Evolutionary conservation across 108 stramenopile species (phyloP), one percentile per base, ranked within the genome.

Genomic region (Fragilariopsis cylindrus): DNA sequence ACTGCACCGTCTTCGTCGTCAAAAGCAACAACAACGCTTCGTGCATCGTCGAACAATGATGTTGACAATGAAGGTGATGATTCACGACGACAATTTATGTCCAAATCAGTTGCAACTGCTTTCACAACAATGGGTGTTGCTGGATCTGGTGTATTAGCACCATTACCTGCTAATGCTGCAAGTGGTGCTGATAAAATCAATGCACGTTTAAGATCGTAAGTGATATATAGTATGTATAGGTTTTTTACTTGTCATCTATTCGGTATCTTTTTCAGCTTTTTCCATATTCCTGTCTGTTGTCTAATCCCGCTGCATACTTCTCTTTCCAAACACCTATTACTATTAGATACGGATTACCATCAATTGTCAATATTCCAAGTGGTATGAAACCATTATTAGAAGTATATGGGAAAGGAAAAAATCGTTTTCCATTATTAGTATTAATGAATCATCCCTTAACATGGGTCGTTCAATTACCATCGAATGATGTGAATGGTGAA

Each of bases 401-500:
- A 77, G 85, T 92, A 50, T 98, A 90, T 58, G 95, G 93, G 30
- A 87, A 84, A 62, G 89, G 90, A 53, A 83, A 81, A 71, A 94
- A 96, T 75, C 87, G 97, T 57, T 88, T 90, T 60, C 92, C 96
- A 1, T 79, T 97, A 43, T 79, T 98, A 3, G 96, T 98, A 58
- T 73, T 85, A 49, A 96, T 96, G 75, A 78, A 73, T 54, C 92
- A 92, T 72, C 96, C 96, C n/a, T 65, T 87, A 45, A 93, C 92
- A 57, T 98, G 97, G 97, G 88, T 98, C 19, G 93, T 97, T 7
- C 84, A 86, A 12, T 66, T 86, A 45, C 97, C 97, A 3, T 90
- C 82, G 75, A 88, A 95, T 40, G 94, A 98, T 82, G 87, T 87
- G 11, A 98, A 98, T 82, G 95, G 95, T 52, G 97, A 98, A 83